These are phyloP conservation scores for Metschnikowia santaceciliae DNA, from an alignment of 805 yeast species.

Conservation along the genomic window DNA sequence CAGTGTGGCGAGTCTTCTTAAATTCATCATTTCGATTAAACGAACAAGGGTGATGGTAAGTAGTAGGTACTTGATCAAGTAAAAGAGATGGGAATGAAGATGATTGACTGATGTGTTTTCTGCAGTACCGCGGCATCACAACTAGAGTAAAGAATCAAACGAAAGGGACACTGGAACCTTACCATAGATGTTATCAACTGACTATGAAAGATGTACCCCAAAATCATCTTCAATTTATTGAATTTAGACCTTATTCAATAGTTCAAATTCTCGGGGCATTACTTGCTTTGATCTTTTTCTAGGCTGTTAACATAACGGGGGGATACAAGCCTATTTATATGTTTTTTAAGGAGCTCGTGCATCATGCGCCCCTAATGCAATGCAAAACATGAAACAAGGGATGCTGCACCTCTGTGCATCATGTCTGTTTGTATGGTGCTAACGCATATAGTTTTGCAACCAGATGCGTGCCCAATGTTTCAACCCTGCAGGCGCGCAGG, in stretches of 20 bases:
- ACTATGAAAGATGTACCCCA: no score
- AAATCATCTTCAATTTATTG: no score
- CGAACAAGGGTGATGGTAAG: not conserved
- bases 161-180: not conserved
- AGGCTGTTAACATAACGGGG: not conserved
- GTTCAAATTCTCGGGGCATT: no score
- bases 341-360: not conserved
- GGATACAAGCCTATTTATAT: not conserved
- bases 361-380: not conserved
- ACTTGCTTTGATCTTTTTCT: not conserved
- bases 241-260: no score
- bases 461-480: not conserved
- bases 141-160: not conserved
- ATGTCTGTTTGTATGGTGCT: not conserved
- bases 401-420: not conserved
- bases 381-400: not conserved
- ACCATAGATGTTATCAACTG: no score
- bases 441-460: not conserved
- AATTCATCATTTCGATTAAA: not conserved
- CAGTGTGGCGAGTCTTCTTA: slow-evolving; percentile 10
- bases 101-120: not conserved
- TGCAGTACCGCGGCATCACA: slow-evolving; percentile 3
- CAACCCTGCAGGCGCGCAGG: not conserved
- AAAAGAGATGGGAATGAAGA: not conserved
- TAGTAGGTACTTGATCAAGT: not conserved